These are phyloP conservation scores for Paxillus involutus DNA, from an alignment of 768 basidiomycete genomes.

Conservation along the genomic window DNA sequence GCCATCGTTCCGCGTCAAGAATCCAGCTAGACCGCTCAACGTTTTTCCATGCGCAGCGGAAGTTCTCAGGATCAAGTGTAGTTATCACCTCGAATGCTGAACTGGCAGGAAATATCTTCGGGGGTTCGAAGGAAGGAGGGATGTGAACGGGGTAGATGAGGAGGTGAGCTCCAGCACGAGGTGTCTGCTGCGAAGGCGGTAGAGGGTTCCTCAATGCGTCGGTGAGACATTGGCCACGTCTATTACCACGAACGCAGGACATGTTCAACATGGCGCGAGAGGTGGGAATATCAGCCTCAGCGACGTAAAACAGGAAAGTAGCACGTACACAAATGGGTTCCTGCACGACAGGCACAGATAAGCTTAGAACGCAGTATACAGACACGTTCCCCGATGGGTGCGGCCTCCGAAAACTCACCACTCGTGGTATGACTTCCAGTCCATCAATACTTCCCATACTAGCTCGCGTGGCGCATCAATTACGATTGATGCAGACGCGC, in stretches of 20 bases:
- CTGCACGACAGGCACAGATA: slow-evolving; percentile 30
- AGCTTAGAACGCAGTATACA: not conserved
- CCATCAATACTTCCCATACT: slow-evolving; percentile 61
- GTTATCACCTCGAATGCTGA: slow-evolving; percentile 49
- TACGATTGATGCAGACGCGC: slow-evolving; percentile 41
- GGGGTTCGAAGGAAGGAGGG: slow-evolving; percentile 54
- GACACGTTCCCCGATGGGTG: not conserved
- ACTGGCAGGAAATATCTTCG: slow-evolving; percentile 29
- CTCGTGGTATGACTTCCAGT: slow-evolving; percentile 60
- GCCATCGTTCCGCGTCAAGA: slow-evolving; percentile 62
- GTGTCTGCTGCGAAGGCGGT: slow-evolving; percentile 43
- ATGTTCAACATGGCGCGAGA: not conserved
- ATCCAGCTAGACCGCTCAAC: slow-evolving; percentile 44
- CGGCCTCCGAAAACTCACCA: slow-evolving; percentile 44
- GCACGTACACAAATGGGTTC: slow-evolving; percentile 66
- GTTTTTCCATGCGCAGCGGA: slow-evolving; percentile 58
- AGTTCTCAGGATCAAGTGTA: slow-evolving; percentile 49
- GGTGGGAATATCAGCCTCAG: not conserved
- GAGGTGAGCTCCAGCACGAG: slow-evolving; percentile 47
- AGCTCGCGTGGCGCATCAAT: slow-evolving; percentile 63
- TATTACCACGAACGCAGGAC: slow-evolving; percentile 17
- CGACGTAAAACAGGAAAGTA: not conserved
- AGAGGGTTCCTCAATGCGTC: slow-evolving; percentile 42
- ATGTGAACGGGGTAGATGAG: slow-evolving; percentile 54
- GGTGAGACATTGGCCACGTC: slow-evolving; percentile 49